Evolutionary conservation across 768 basidiomycete species (phyloP).

Genomic region (Lentinula raphanica): DNA sequence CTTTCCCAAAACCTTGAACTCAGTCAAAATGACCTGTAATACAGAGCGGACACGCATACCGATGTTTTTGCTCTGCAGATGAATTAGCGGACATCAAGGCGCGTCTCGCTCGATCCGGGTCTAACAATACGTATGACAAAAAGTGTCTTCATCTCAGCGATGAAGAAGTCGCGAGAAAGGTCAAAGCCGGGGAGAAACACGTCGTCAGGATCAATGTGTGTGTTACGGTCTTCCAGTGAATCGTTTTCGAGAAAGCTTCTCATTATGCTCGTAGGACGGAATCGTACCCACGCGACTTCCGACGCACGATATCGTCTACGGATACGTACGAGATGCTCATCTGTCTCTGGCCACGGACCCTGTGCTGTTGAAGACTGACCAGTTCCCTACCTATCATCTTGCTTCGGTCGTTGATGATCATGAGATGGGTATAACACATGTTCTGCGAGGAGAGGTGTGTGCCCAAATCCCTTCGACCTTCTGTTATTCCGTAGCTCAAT

Average conservation of each 20-base stretch:
- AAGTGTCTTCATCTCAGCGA: constrained; percentile 80
- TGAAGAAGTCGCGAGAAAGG: constrained; percentile 74
- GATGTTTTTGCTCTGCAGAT: constrained; percentile 87
- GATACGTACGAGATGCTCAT: constrained; percentile 65
- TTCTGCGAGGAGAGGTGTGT: constrained; percentile 84
- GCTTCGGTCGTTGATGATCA: constrained; percentile 96
- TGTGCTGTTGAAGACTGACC: constrained; percentile 86
- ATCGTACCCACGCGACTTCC: constrained; percentile 46
- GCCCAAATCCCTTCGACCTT: neutral
- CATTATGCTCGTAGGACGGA: constrained; percentile 41
- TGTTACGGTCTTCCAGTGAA: neutral
- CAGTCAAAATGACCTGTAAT: neutral
- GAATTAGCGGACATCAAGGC: constrained; percentile 64
- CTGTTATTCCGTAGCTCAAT: neutral
- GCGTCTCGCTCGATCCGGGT: constrained; percentile 66
- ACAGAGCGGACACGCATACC: constrained; percentile 85
- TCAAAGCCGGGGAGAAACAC: constrained; percentile 70
- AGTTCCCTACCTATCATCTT: constrained; percentile 93
- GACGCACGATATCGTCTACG: constrained; percentile 72
- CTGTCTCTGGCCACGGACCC: constrained; percentile 84
- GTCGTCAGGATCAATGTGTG: constrained; percentile 93
- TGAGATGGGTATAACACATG: constrained; percentile 94
- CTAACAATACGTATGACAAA: constrained; percentile 81
- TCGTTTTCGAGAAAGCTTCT: too few species aligned
- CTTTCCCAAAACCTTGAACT: neutral